phyloP scores from a whole-genome alignment of 2,329 filamentous ascomycete genomes.

The Botrytis fabae region DNA sequence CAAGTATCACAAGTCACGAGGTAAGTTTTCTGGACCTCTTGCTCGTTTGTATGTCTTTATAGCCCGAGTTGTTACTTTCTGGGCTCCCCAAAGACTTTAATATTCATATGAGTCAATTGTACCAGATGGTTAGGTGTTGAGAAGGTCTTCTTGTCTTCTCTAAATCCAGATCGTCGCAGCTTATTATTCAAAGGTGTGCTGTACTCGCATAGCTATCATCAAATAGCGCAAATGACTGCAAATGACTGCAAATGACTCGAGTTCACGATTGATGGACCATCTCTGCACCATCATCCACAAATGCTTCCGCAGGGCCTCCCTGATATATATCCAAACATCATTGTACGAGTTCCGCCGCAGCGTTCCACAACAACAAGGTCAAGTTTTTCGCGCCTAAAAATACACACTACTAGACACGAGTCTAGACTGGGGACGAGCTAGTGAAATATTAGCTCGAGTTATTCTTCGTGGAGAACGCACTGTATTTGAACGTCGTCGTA shows the following conservation, averaged over 20 bases:
- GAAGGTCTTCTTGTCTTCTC: slow-evolving; percentile 1
- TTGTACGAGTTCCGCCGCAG: not conserved
- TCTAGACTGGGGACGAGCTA: slow-evolving; percentile 1
- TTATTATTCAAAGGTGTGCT: slow-evolving; percentile 6
- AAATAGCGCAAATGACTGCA: not conserved
- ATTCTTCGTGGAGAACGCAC: slow-evolving; percentile 3
- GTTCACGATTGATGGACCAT: not conserved
- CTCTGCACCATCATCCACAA: not conserved
- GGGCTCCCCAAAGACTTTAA: not conserved
- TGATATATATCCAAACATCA: not conserved
- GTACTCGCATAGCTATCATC: too few species aligned
- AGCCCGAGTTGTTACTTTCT: slow-evolving; percentile 1
- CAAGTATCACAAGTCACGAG: slow-evolving; percentile 11
- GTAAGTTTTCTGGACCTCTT: not conserved
- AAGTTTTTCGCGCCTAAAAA: not conserved
- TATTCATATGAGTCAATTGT: not conserved
- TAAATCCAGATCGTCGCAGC: not conserved
- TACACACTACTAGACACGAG: not conserved
- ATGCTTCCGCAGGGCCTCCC: not conserved
- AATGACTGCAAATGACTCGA: not conserved
- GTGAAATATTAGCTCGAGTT: slow-evolving; percentile 2
- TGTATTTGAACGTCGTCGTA: not conserved
- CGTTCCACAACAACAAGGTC: not conserved
- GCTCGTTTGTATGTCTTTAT: not conserved
- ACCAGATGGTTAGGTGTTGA: slow-evolving; percentile 7